Percentiles rank a stretch among this genome's conserved stretches.
Evolutionary conservation across 306 rosid genomes (phyloP).

Genomic region (Urtica urens): DNA sequence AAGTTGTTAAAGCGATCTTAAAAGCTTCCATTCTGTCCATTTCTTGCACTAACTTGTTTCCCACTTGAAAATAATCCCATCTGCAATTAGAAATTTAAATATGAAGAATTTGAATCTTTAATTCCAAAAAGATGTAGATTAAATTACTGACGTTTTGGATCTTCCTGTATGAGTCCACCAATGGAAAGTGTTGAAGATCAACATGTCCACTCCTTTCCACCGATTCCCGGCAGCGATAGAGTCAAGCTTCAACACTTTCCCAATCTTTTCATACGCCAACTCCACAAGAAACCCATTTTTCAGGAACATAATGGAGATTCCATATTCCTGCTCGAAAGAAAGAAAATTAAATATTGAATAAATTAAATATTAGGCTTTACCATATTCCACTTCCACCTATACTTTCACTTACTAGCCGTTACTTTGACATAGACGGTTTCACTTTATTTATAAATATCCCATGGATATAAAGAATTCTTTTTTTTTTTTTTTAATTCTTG

Average conservation of each 20-base stretch:
- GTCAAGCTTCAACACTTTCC: conserved; percentile 49
- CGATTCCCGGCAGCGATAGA: conserved; percentile 27
- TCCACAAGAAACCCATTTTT: conserved; percentile 72
- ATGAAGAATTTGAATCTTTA: too few species aligned
- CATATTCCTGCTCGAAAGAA: conserved; percentile 32
- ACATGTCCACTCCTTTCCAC: conserved; percentile 47
- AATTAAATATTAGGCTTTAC: too few species aligned
- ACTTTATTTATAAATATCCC: too few species aligned
- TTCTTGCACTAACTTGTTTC: conserved; percentile 24
- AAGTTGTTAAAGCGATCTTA: conserved; percentile 51
- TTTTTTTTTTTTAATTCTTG: too few species aligned
- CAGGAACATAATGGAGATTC: conserved; percentile 35
- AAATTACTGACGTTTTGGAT: conserved; percentile 24
- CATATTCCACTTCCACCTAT: too few species aligned
- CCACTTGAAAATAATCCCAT: conserved; percentile 60
- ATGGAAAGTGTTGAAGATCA: conserved; percentile 67
- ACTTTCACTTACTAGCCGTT: too few species aligned
- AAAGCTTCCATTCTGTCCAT: conserved; percentile 65
- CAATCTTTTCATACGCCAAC: conserved; percentile 21
- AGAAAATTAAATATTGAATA: background rate
- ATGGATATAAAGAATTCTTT: too few species aligned
- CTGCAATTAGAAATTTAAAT: too few species aligned
- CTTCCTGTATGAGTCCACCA: conserved; percentile 59
- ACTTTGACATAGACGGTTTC: too few species aligned
- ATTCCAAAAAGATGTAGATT: background rate